Base-by-base conservation (phyloP, 176 grass and related monocot genomes). In the Neostapfia colusana region DNA sequence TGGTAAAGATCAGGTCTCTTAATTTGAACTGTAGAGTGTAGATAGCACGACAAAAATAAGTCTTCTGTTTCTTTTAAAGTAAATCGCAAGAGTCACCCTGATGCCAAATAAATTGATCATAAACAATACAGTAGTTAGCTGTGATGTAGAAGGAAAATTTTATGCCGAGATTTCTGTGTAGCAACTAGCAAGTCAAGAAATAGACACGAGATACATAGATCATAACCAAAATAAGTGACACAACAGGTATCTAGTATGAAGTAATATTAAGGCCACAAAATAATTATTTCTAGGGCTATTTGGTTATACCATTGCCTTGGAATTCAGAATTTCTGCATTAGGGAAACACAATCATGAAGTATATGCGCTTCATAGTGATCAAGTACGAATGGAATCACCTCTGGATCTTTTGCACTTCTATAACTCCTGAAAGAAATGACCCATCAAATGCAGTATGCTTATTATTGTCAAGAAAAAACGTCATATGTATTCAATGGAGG, bases 1-100 rank as follows among this genome's bases (percentile, higher is more conserved):
- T 48, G 10, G 5, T 8, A 42, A n/a, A 70, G 24, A 24, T 71
- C 46, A 60, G 43, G 8, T 6, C 20, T 42, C 65, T 28, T 54
- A 11, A 12, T 50, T 63, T 35, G 59, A 61, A 24, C 60, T 80
- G 50, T 57, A 50, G 64, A 24, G 50, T 80, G 50, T 57, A 50
- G 64, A 4, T 74, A 69, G 24, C 60, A 75, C 70, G 73, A 13
- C 17, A 25, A 78, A 72, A 24, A 51, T 4, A 63, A n/a, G 26
- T 49, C 51, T 20, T n/a, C 42, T 28, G 2, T 62, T 1, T 0
- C 37, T 65, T 31, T 31, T 31, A 1, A 31, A 31, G 31, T 31
- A 31, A 31, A 31, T 31, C 1, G 37, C 34, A 20, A 17, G 1
- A 48, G 45, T 77, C 20, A 71, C 48, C 62, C 16, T 53, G 53